These are phyloP conservation scores for Phytophthora podocarpi DNA, from an alignment of 352 stramenopile genomes.

Conservation along the genomic window DNA sequence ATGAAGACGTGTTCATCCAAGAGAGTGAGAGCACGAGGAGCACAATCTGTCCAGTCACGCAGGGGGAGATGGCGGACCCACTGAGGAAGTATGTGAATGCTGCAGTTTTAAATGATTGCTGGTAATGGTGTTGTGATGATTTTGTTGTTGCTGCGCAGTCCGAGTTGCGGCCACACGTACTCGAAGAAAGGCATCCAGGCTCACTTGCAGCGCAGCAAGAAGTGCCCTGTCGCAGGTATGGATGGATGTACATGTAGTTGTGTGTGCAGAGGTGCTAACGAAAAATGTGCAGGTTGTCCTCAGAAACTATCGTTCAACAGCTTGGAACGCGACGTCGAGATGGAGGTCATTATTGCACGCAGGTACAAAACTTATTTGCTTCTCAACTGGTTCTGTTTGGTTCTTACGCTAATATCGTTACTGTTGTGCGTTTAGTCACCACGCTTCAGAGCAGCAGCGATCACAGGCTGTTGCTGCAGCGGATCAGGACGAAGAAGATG, in stretches of 20 bases:
- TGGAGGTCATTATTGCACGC: slow-evolving; percentile 82
- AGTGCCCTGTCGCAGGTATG: slow-evolving; percentile 78
- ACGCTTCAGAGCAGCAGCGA: slow-evolving; percentile 43
- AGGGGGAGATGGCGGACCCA: slow-evolving; percentile 81
- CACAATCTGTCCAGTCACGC: slow-evolving; percentile 81
- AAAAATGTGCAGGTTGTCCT: slow-evolving; percentile 55
- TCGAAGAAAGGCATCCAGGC: slow-evolving; percentile 76
- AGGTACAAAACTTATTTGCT: slow-evolving; percentile 31
- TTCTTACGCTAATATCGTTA: neutral
- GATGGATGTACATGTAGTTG: too few relatives aligned
- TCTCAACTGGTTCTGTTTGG: neutral
- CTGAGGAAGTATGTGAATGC: slow-evolving; percentile 61
- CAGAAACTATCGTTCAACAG: slow-evolving; percentile 58
- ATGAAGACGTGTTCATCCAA: slow-evolving; percentile 84
- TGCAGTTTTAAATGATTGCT: too few relatives aligned
- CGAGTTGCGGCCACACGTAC: slow-evolving; percentile 79
- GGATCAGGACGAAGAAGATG: slow-evolving; percentile 52
- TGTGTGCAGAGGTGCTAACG: neutral
- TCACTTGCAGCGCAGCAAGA: slow-evolving; percentile 75
- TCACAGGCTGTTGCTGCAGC: slow-evolving; percentile 30
- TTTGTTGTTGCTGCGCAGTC: slow-evolving; percentile 42
- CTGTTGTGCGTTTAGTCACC: slow-evolving; percentile 31
- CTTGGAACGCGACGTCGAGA: slow-evolving; percentile 86
- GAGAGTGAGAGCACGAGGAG: slow-evolving; percentile 78
- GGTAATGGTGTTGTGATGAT: neutral